Percentiles rank a stretch among this genome's conserved stretches.
Conservation (phyloP, 78 protist species). For the Tieghemostelium lacteum region DNA sequence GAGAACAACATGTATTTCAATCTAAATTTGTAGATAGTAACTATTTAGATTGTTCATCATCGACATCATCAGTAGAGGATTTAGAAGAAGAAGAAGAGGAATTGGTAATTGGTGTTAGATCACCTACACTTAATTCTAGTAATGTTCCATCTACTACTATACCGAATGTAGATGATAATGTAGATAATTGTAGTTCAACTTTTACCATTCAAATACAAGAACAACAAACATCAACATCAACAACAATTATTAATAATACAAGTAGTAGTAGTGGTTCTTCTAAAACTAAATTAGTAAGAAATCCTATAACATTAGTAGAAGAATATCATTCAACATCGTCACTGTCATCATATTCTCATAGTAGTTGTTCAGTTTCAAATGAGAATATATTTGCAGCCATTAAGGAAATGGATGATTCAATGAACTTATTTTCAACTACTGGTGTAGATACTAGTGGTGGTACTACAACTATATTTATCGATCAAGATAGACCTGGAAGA, state of each 20-base stretch:
- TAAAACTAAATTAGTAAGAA: conserved; percentile 10
- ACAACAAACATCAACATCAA: no score
- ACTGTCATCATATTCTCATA: conserved; percentile 16
- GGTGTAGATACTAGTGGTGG: background rate
- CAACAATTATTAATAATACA: no score
- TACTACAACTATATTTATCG: no score
- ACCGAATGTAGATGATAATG: background rate
- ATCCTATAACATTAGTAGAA: conserved; percentile 72
- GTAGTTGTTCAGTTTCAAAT: conserved; percentile 44
- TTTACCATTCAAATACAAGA: no score
- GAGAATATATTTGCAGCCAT: conserved; percentile 54
- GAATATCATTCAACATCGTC: conserved; percentile 41
- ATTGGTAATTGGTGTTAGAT: no score
- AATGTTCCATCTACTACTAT: background rate
- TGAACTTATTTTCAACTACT: background rate
- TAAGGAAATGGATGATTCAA: conserved; percentile 68
- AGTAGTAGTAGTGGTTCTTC: no score
- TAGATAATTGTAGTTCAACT: background rate
- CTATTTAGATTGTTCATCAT: background rate
- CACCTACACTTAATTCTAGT: no score
- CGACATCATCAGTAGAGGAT: background rate
- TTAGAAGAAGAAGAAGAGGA: background rate
- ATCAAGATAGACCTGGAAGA: conserved; percentile 15
- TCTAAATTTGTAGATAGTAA: background rate
- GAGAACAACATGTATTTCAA: background rate